Conservation (phyloP, 495 filamentous ascomycete genomes). For the Neurospora sp. region DNA sequence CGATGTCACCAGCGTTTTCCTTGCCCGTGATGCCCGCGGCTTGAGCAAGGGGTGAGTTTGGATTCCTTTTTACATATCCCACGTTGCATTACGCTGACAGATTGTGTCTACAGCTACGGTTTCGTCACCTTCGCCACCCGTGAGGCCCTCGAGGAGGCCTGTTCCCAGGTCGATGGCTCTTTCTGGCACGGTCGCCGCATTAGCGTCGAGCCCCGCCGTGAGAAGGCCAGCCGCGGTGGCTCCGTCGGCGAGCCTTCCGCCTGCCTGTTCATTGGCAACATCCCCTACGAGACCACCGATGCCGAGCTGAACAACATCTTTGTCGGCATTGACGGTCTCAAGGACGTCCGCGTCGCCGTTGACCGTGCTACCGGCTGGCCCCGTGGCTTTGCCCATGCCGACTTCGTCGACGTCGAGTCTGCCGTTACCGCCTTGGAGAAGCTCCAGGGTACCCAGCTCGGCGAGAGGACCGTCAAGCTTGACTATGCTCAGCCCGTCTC, state of each 20-base stretch:
- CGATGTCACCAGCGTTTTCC: slow-evolving; percentile 37
- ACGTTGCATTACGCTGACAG: neutral
- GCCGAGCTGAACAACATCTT: slow-evolving; percentile 79
- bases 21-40: slow-evolving; percentile 62
- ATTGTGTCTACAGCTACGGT: slow-evolving; percentile 49
- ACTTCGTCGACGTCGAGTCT: slow-evolving; percentile 59
- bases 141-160: slow-evolving; percentile 50
- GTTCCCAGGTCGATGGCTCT: slow-evolving; percentile 53
- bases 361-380: slow-evolving; percentile 81
- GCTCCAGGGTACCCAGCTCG: slow-evolving; percentile 48
- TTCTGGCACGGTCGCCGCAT: slow-evolving; percentile 73
- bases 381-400: slow-evolving; percentile 81
- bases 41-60: slow-evolving; percentile 75
- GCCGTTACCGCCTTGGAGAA: slow-evolving; percentile 48
- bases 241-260: slow-evolving; percentile 37
- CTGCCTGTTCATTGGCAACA: slow-evolving; percentile 80
- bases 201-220: slow-evolving; percentile 41
- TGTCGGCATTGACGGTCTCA: slow-evolving; percentile 54
- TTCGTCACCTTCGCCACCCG: slow-evolving; percentile 58
- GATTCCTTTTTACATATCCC: neutral
- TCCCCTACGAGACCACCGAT: slow-evolving; percentile 83
- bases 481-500: slow-evolving; percentile 41
- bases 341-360: slow-evolving; percentile 80
- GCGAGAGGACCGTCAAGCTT: slow-evolving; percentile 55
- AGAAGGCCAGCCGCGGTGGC: neutral